Conservation (phyloP, 805 yeast species). For the Pichia kluyveri region DNA sequence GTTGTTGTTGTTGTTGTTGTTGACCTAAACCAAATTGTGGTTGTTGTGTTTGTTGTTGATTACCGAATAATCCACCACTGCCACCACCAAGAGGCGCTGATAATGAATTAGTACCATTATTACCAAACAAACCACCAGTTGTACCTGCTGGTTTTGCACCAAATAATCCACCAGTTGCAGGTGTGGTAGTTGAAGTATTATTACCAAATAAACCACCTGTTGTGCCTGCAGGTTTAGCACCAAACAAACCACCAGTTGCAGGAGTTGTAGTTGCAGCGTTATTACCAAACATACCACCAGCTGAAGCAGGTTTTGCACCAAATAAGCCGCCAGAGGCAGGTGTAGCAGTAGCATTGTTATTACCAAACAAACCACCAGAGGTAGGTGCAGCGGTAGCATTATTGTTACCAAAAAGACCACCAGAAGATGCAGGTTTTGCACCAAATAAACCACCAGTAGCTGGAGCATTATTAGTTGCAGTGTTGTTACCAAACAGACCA, state of each 20-base stretch:
- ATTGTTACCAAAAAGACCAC: constrained; percentile 28
- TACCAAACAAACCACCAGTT: constrained; percentile 33
- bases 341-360: constrained; percentile 10
- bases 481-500: constrained; percentile 31
- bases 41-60: constrained; percentile 1
- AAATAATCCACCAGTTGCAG: constrained; percentile 30
- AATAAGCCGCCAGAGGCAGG: constrained; percentile 18
- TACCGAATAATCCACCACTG: constrained; percentile 31
- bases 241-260: constrained; percentile 16
- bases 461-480: constrained; percentile 9
- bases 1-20: constrained; percentile 14
- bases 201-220: constrained; percentile 23
- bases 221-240: constrained; percentile 9
- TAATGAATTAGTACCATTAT: constrained; percentile 2
- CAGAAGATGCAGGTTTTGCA: constrained; percentile 13
- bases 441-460: constrained; percentile 25
- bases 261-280: constrained; percentile 14
- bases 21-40: neutral
- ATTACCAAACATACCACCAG: constrained; percentile 32
- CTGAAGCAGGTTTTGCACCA: constrained; percentile 16
- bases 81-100: constrained; percentile 20
- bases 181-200: constrained; percentile 8
- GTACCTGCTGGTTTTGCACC: constrained; percentile 19
- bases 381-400: constrained; percentile 15
- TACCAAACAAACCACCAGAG: constrained; percentile 21